A percentile compares a stretch with the other conserved stretches of the same genome.
phyloP scores from a whole-genome alignment of 2,329 filamentous ascomycete species.

The Coniella lustricola region DNA sequence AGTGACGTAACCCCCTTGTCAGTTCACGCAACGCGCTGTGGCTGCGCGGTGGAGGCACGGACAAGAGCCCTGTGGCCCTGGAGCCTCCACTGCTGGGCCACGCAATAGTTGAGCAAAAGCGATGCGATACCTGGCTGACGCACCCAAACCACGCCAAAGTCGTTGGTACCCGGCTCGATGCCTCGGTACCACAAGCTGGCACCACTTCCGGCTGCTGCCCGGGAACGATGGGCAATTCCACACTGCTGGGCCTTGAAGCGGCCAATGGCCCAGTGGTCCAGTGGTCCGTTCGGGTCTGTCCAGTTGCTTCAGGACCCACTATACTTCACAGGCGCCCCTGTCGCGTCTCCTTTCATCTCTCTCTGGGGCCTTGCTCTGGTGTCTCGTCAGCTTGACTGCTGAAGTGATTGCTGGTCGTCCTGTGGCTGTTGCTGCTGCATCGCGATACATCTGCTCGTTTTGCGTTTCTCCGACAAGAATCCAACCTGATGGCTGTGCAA shows the following conservation, averaged over 20 bases:
- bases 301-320: background rate
- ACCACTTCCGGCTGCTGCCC: background rate
- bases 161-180: background rate
- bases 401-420: too few species aligned
- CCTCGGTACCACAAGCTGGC: background rate
- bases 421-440: too few species aligned
- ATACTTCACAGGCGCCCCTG: background rate
- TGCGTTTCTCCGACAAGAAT: too few species aligned
- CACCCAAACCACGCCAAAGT: background rate
- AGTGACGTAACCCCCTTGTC: slow-evolving; percentile 1
- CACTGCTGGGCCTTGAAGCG: too few species aligned
- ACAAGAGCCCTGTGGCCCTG: background rate
- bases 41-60: background rate
- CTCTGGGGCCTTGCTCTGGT: background rate
- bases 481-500: too few species aligned
- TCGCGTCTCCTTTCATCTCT: background rate
- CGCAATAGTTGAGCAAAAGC: background rate
- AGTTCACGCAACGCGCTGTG: background rate
- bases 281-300: too few species aligned
- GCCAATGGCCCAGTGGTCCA: too few species aligned
- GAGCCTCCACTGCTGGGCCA: background rate
- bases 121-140: background rate
- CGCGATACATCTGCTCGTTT: too few species aligned
- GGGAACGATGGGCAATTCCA: too few species aligned
- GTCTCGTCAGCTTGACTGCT: background rate